phyloP scores from a whole-genome alignment of 139 green algal species.

The Pleodorina starrii region DNA sequence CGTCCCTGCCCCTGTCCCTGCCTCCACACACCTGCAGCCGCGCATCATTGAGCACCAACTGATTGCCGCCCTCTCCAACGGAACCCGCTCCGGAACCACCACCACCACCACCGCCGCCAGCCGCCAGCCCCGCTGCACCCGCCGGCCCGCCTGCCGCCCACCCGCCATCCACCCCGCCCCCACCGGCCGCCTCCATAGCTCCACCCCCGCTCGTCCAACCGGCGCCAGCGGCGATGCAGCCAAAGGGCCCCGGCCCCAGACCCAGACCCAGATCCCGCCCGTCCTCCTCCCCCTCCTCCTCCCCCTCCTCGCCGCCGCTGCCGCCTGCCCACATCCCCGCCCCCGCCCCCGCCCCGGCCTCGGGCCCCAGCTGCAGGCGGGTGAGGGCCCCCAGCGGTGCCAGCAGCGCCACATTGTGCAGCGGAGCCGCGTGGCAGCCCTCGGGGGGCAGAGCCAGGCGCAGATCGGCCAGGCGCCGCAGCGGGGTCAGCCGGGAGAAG shows the following conservation, averaged over 20 bases:
- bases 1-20: too few species aligned
- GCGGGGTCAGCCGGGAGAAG: too few species aligned
- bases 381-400: not conserved
- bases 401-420: slow-evolving; percentile 11
- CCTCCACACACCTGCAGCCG: slow-evolving; percentile 22
- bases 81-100: too few species aligned
- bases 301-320: not conserved
- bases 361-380: not conserved
- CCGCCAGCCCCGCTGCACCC: too few species aligned
- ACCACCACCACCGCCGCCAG: too few species aligned
- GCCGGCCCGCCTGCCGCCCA: not conserved
- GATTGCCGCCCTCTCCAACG: not conserved
- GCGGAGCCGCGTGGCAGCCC: not conserved
- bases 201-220: too few species aligned
- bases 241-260: too few species aligned
- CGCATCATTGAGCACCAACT: slow-evolving; percentile 6
- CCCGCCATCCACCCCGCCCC: not conserved
- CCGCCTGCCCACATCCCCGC: not conserved
- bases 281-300: not conserved
- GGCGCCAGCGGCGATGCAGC: too few species aligned
- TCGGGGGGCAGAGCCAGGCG: not conserved
- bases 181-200: too few species aligned
- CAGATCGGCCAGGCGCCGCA: not conserved
- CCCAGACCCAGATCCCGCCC: too few species aligned
- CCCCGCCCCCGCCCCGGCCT: not conserved